Base-by-base conservation (phyloP, 768 basidiomycete species). In the Macrocybe gigantea region DNA sequence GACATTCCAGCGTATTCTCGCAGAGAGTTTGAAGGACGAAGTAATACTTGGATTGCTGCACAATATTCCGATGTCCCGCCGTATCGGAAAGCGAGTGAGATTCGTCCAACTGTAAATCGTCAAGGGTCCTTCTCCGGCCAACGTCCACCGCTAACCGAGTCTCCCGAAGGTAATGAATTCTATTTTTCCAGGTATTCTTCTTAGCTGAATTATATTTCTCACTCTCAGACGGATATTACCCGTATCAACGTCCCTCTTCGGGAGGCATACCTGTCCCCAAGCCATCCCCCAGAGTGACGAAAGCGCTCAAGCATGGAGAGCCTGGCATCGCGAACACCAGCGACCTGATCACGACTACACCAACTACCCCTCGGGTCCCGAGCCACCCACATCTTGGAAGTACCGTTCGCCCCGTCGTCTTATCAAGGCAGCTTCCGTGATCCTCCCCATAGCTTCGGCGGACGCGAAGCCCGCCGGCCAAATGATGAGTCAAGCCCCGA, bases 1-100 rank as follows among this genome's bases (percentile, higher is more conserved):
- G 48, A 49, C 29, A 22, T 22, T n/a, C 39, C 41, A 29, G n/a
- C 45, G n/a, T 42, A 40, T n/a, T 32, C 46, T n/a, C 47, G 53
- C 41, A 36, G 37, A 7, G 53, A 53, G 39, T 33, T 13, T 34
- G 56, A 57, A 36, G 37, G 36, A 14, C 42, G 50, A 42, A 59
- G 58, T 33, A 55, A 51, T 32, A 55, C 58, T 13, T 50, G 51
- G 33, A 55, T 52, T 44, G 54, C 45, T 29, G 58, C 58, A 37
- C 53, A 53, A 10, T 50, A 51, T 36, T 14, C 48, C 6, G 56
- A 55, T 6, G 55, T 50, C 34, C 53, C 54, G 14, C 52, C 52
- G n/a, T 53, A 50, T 10, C 52, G 58, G 15, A 51, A 56, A 41
- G 22, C 52, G 31, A 55, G 56, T 0, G 56, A 55, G 31, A 48